Percentiles rank a stretch among this genome's conserved stretches.
Conservation (phyloP, 257 asterid species). For the Rehmannia glutinosa region DNA sequence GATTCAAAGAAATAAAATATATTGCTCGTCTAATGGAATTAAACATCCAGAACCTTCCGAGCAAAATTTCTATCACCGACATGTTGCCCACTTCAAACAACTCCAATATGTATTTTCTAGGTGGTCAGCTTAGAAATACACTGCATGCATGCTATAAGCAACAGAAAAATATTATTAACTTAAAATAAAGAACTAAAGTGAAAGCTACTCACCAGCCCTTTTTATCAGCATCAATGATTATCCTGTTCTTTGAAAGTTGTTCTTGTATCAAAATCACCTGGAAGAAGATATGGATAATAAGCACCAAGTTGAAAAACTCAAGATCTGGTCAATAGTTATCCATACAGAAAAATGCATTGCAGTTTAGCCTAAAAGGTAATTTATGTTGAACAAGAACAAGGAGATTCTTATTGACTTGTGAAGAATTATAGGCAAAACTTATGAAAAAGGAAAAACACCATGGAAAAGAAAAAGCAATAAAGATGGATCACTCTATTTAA, state of each 20-base stretch:
- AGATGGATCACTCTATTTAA: no score
- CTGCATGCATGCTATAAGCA: background rate
- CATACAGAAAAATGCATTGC: background rate
- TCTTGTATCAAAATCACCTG: slow-evolving; percentile 96
- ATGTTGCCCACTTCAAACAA: slow-evolving; percentile 13
- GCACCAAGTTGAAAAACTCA: slow-evolving; percentile 10
- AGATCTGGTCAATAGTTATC: no score
- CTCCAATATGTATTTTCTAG: background rate
- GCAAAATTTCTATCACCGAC: slow-evolving; percentile 3
- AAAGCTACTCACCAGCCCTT: slow-evolving; percentile 69
- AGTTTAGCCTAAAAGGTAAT: background rate
- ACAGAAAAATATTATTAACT: background rate
- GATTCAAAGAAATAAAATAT: background rate
- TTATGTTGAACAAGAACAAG: no score
- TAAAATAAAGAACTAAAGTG: background rate
- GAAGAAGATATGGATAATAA: slow-evolving; percentile 19
- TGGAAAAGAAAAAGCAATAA: no score
- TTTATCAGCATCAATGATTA: slow-evolving; percentile 83
- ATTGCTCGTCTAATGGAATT: background rate
- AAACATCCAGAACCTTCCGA: slow-evolving; percentile 9
- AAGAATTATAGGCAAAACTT: no score
- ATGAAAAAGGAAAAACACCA: no score
- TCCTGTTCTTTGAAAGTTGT: slow-evolving; percentile 95
- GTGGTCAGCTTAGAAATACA: slow-evolving; percentile 1
- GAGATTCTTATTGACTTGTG: no score